Conservation (phyloP, 768 basidiomycete species). For the Russula lepida region DNA sequence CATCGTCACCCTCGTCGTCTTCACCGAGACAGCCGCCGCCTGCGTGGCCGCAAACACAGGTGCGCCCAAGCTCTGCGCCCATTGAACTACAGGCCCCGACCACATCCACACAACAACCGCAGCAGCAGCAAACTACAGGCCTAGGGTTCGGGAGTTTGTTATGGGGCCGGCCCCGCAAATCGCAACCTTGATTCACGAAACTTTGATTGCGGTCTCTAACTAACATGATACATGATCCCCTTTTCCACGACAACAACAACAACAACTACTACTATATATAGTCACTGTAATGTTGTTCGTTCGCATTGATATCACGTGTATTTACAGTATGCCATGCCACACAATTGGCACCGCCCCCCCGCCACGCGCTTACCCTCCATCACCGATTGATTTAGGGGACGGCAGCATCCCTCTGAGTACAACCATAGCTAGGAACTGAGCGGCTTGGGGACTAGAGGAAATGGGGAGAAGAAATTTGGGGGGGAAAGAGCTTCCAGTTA, state of each 20-base stretch:
- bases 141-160: neutral
- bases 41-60: neutral
- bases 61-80: neutral
- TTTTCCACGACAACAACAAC: neutral
- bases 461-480: neutral
- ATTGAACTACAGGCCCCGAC: neutral
- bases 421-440: neutral
- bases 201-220: neutral
- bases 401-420: neutral
- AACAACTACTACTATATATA: neutral
- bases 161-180: conserved; percentile 8
- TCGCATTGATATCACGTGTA: neutral
- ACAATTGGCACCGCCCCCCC: neutral
- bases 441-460: neutral
- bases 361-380: neutral
- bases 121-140: neutral
- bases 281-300: neutral
- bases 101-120: neutral
- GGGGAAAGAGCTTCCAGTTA: neutral
- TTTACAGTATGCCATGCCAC: neutral
- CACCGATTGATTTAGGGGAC: neutral
- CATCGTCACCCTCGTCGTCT: neutral
- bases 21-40: neutral
- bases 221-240: neutral
- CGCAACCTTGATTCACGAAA: neutral